These are phyloP conservation scores for Scenedesmus sp. DNA, from an alignment of 163 green algal species.

Conservation along the genomic window DNA sequence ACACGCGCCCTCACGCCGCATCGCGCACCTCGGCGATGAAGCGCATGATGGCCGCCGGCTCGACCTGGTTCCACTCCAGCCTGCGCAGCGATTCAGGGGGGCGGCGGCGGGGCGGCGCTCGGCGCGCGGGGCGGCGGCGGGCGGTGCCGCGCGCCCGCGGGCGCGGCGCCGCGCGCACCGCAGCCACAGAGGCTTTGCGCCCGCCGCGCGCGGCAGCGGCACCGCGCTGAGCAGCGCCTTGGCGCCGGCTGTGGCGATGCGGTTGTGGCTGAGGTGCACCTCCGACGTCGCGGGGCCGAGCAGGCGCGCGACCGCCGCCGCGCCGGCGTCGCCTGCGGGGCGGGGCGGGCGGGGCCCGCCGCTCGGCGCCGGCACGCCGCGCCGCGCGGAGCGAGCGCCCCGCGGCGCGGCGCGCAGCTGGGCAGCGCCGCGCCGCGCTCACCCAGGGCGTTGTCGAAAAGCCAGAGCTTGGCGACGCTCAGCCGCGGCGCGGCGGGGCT, in stretches of 20 bases:
- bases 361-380: too few species aligned
- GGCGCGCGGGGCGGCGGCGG: too few species aligned
- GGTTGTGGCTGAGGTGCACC: conserved; percentile 46
- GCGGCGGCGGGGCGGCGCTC: too few species aligned
- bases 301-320: conserved; percentile 23
- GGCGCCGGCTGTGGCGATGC: conserved; percentile 25
- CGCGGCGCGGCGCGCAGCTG: too few species aligned
- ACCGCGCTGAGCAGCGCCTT: conserved; percentile 36
- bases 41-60: conserved; percentile 47
- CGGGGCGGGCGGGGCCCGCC: too few species aligned
- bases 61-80: conserved; percentile 80
- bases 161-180: too few species aligned
- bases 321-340: too few species aligned
- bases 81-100: too few species aligned
- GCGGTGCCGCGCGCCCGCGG: too few species aligned
- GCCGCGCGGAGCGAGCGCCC: too few species aligned
- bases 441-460: conserved; percentile 43
- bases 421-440: too few species aligned
- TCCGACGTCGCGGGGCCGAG: conserved; percentile 1
- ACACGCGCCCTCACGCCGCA: background rate
- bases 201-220: background rate
- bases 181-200: conserved; percentile 69
- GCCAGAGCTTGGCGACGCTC: conserved; percentile 36
- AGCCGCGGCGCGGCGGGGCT: background rate
- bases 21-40: conserved; percentile 54